Evolutionary conservation across 1,284 basidiomycete species (phyloP), one percentile per base, ranked within the genome.

Genomic region (Schizophyllum commune): DNA sequence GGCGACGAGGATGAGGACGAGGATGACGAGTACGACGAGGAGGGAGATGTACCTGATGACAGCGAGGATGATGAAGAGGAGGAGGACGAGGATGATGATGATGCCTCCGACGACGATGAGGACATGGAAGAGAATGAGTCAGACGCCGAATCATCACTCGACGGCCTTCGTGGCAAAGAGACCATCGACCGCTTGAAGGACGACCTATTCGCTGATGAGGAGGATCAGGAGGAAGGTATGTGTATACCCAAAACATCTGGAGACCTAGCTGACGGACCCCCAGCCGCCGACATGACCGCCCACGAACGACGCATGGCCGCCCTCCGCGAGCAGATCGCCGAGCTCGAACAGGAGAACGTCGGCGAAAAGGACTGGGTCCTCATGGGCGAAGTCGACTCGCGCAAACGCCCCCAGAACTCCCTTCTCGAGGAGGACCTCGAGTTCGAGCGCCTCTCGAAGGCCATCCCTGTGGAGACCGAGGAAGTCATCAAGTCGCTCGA

Each of bases 391-490:
- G 93, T 94, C 11, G 85, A 83, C 11, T 84, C 92, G 5, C 83
- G 88, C 51, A 77, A 88, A 53, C 85, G 97, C 59, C 96, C 97
- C 1, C 86, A 93, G 70, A 96, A 99, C 75, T 92, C 92, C 22
- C 79, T 98, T 17, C 81, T 99, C 13, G 93, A 94, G 72, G 92
- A 98, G 72, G 93, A 98, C 72, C 82, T 99, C 53, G 96, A 98
- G 63, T 99, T 96, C 66, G 97, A 99, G 67, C 90, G 88, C 27
- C 84, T 90, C 13, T 85, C 87, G 76, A 98, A 96, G 75, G 80
- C 88, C 17, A 89, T 90, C 0, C 97, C 96, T 9, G 83, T 94
- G 57, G 85, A 97, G 62, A 98, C 97, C 0, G 94, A 98, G 70
- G 93, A 96, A 71, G 81, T 79, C 55, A 92, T 96, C 6, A 83